phyloP scores from a whole-genome alignment of 2,329 filamentous ascomycete species.

The Botrytis byssoidea region DNA sequence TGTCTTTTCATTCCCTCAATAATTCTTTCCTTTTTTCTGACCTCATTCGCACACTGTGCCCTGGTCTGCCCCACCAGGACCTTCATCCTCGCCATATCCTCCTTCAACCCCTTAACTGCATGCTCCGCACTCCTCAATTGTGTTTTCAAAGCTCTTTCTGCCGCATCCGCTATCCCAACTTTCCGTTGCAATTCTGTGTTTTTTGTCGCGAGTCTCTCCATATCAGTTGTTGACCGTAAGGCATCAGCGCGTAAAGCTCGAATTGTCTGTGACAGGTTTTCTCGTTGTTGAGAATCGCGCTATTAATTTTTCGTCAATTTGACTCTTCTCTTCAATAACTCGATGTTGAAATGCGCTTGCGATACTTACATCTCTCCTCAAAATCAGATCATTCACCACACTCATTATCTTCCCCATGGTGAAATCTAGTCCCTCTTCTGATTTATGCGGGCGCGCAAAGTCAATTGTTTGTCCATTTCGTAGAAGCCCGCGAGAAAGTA shows the following conservation, averaged over 20 bases:
- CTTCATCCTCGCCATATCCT: slow-evolving; percentile 79
- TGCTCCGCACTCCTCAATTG: slow-evolving; percentile 74
- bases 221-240: slow-evolving; percentile 68
- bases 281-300: slow-evolving; percentile 87
- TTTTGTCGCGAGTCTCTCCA: slow-evolving; percentile 57
- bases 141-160: slow-evolving; percentile 66
- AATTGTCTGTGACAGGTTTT: slow-evolving; percentile 76
- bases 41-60: slow-evolving; percentile 83
- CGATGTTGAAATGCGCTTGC: neutral
- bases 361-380: slow-evolving; percentile 76
- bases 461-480: slow-evolving; percentile 73
- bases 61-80: slow-evolving; percentile 78
- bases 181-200: slow-evolving; percentile 55
- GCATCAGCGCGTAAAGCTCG: slow-evolving; percentile 73
- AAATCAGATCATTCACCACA: slow-evolving; percentile 87
- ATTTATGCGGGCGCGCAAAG: slow-evolving; percentile 70
- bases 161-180: slow-evolving; percentile 60
- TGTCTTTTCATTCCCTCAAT: slow-evolving; percentile 87
- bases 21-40: slow-evolving; percentile 85
- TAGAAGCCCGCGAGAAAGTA: slow-evolving; percentile 63
- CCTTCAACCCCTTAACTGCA: slow-evolving; percentile 72
- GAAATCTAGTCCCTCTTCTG: slow-evolving; percentile 59
- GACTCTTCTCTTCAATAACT: neutral
- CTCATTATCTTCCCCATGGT: slow-evolving; percentile 88
- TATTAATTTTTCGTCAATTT: slow-evolving; percentile 41